Percentiles rank a stretch among this genome's conserved stretches.
phyloP scores from a whole-genome alignment of 2,329 filamentous ascomycete genomes.

The Chalara sp. region DNA sequence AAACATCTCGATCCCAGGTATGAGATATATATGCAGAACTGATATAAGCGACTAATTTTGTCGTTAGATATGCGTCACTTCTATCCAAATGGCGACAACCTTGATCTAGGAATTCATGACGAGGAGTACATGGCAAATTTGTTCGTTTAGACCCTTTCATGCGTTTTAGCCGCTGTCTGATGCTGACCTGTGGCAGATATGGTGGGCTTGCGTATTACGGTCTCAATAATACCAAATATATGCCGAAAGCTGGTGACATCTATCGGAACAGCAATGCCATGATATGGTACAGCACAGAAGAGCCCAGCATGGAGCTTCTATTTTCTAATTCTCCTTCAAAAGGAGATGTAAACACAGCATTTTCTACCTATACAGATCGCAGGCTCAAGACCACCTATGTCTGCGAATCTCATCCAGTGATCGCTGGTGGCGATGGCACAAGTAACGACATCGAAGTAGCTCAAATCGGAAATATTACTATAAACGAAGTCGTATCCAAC shows the following conservation, averaged over 20 bases:
- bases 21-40: constrained; percentile 14
- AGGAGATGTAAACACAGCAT: not conserved
- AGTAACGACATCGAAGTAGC: constrained; percentile 22
- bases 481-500: constrained; percentile 22
- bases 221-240: constrained; percentile 10
- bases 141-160: constrained; percentile 14
- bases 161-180: too few relatives aligned
- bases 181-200: constrained; percentile 15
- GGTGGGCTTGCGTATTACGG: constrained; percentile 30
- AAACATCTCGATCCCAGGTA: constrained; percentile 30
- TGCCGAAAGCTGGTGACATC: constrained; percentile 24
- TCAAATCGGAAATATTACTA: constrained; percentile 14
- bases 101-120: constrained; percentile 17
- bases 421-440: constrained; percentile 26
- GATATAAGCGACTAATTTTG: too few relatives aligned
- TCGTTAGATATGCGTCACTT: constrained; percentile 16
- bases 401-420: constrained; percentile 28
- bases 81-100: constrained; percentile 15
- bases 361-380: constrained; percentile 28
- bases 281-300: constrained; percentile 12
- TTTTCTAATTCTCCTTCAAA: constrained; percentile 30
- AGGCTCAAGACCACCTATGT: constrained; percentile 24
- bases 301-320: constrained; percentile 25
- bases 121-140: constrained; percentile 31
- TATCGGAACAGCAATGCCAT: constrained; percentile 6